Conservation (phyloP, 108 stramenopile species). For the Skeletonema marinoi region DNA sequence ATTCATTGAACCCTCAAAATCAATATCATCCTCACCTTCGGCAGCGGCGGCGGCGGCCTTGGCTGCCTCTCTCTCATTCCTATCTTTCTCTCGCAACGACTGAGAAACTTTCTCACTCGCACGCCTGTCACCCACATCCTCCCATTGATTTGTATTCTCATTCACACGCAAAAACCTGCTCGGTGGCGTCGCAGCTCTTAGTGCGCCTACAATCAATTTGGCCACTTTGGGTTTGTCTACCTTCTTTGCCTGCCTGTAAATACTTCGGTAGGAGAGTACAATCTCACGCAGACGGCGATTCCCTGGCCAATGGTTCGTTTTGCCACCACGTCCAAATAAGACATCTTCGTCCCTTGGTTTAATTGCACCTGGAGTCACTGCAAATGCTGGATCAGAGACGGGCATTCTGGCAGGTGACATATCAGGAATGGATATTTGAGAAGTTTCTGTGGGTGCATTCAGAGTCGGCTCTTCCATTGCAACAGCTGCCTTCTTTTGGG, state of each 20-base stretch:
- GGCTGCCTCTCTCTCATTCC: slow-evolving; percentile 9
- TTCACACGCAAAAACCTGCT: slow-evolving; percentile 75
- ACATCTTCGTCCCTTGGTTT: slow-evolving; percentile 41
- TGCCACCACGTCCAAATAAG: slow-evolving; percentile 73
- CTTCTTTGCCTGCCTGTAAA: slow-evolving; percentile 56
- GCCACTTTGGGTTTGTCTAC: slow-evolving; percentile 80
- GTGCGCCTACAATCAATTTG: slow-evolving; percentile 67
- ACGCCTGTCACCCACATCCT: slow-evolving; percentile 78
- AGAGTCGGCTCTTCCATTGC: slow-evolving; percentile 6
- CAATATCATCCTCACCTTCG: background rate
- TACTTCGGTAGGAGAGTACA: slow-evolving; percentile 41
- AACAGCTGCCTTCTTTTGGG: background rate
- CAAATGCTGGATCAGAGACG: background rate
- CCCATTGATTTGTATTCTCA: slow-evolving; percentile 60
- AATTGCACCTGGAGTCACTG: slow-evolving; percentile 5
- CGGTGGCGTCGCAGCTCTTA: slow-evolving; percentile 36
- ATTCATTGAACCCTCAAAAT: background rate
- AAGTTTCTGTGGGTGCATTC: background rate
- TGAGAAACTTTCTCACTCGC: slow-evolving; percentile 52
- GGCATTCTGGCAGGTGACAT: background rate
- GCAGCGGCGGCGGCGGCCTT: background rate
- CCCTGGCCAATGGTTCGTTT: slow-evolving; percentile 85
- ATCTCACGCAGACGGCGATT: slow-evolving; percentile 85
- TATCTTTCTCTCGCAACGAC: slow-evolving; percentile 47
- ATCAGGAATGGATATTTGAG: slow-evolving; percentile 1